Conservation (phyloP, 1,284 basidiomycete genomes). For the Cryptococcus wingfieldii region DNA sequence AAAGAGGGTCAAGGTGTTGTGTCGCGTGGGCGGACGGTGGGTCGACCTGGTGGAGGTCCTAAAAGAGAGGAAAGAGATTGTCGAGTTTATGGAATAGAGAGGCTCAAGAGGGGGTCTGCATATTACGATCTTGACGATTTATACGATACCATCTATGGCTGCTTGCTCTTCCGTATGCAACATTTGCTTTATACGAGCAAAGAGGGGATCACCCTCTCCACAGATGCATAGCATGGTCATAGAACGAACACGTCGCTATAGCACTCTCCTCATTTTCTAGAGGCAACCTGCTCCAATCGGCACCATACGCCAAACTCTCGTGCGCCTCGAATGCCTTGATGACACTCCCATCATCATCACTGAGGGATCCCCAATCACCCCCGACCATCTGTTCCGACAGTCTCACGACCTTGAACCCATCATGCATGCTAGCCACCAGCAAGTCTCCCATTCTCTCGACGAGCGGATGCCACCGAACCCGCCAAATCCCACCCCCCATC, state of each 20-base stretch:
- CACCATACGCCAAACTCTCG: slow-evolving; percentile 85
- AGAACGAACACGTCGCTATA: slow-evolving; percentile 92
- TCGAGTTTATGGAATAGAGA: slow-evolving; percentile 6
- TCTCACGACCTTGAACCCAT: slow-evolving; percentile 80
- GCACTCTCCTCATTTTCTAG: slow-evolving; percentile 49
- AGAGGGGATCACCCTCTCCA: slow-evolving; percentile 60
- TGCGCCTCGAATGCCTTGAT: slow-evolving; percentile 70
- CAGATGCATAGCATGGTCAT: slow-evolving; percentile 78
- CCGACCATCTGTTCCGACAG: slow-evolving; percentile 46
- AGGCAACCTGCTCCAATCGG: slow-evolving; percentile 74
- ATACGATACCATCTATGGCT: too few relatives aligned
- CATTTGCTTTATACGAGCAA: too few relatives aligned
- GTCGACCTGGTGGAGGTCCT: slow-evolving; percentile 24
- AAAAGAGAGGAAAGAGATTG: slow-evolving; percentile 14
- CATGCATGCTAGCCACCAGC: slow-evolving; percentile 93
- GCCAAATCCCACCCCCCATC: slow-evolving; percentile 90
- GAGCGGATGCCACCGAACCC: slow-evolving; percentile 90
- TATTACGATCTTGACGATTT: too few relatives aligned
- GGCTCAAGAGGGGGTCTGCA: neutral
- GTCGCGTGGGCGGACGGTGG: slow-evolving; percentile 36
- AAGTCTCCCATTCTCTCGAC: slow-evolving; percentile 61
- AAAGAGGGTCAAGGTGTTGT: slow-evolving; percentile 32
- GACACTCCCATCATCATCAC: slow-evolving; percentile 37
- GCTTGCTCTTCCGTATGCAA: too few relatives aligned
- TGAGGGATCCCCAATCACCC: neutral